Evolutionary conservation across 2,329 filamentous ascomycete genomes (phyloP).

Genomic region (Nemania sp.): DNA sequence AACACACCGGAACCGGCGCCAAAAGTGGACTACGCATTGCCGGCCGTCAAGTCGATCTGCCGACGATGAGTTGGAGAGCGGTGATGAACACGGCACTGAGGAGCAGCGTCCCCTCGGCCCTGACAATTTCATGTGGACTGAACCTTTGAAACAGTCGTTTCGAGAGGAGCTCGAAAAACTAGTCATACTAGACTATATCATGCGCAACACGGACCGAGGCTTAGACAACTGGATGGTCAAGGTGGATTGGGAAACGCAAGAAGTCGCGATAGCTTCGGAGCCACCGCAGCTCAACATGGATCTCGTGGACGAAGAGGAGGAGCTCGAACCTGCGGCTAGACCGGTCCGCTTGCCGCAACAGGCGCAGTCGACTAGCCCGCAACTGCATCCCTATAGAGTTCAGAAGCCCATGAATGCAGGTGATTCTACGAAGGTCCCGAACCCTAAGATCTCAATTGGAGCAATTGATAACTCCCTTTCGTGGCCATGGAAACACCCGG

Average conservation of each 20-base stretch:
- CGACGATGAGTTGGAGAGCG: slow-evolving; percentile 53
- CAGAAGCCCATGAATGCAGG: slow-evolving; percentile 85
- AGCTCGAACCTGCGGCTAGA: slow-evolving; percentile 60
- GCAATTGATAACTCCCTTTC: slow-evolving; percentile 98
- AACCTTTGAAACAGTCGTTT: slow-evolving; percentile 85
- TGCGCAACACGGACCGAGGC: slow-evolving; percentile 96
- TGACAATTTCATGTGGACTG: slow-evolving; percentile 81
- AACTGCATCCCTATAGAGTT: slow-evolving; percentile 70
- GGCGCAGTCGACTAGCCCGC: slow-evolving; percentile 46
- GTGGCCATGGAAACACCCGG: slow-evolving; percentile 98
- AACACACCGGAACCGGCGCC: slow-evolving; percentile 69
- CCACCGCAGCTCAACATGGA: slow-evolving; percentile 71
- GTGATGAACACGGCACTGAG: slow-evolving; percentile 49
- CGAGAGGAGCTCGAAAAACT: slow-evolving; percentile 95
- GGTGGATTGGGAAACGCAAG: slow-evolving; percentile 82
- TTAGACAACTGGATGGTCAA: slow-evolving; percentile 99
- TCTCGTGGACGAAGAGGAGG: slow-evolving; percentile 48
- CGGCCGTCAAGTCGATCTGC: slow-evolving; percentile 59
- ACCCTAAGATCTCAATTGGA: slow-evolving; percentile 74
- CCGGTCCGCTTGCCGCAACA: slow-evolving; percentile 60
- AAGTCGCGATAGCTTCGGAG: slow-evolving; percentile 85
- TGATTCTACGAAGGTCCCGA: slow-evolving; percentile 51
- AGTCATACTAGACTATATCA: slow-evolving; percentile 97
- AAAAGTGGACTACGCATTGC: slow-evolving; percentile 81
- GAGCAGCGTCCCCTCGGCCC: slow-evolving; percentile 48